Conservation (phyloP, 2,329 filamentous ascomycete genomes). For the Diaporthe batatas region DNA sequence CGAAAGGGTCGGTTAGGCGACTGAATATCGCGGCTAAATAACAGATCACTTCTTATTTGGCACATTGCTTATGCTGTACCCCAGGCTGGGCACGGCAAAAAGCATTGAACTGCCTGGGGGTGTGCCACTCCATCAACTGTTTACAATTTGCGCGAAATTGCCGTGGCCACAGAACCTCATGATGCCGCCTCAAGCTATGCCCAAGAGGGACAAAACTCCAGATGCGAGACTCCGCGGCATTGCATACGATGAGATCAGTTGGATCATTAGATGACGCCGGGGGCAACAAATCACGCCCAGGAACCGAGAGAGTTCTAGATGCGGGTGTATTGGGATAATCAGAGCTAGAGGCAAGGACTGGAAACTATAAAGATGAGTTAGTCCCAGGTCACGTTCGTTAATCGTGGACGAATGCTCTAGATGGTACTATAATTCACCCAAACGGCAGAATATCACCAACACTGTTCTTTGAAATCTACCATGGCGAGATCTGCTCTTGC, state of each 20-base stretch:
- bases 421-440: background rate
- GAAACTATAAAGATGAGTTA: background rate
- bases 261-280: background rate
- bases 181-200: background rate
- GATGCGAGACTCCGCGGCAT: constrained; percentile 11
- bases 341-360: background rate
- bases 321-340: background rate
- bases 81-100: constrained; percentile 21
- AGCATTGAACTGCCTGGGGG: background rate
- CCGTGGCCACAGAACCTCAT: background rate
- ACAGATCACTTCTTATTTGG: background rate
- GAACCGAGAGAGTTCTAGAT: background rate
- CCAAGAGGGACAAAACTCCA: background rate
- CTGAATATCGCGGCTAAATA: constrained; percentile 24
- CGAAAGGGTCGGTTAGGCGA: background rate
- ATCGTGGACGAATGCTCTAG: background rate
- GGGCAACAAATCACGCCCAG: background rate
- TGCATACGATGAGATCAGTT: background rate
- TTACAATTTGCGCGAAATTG: constrained; percentile 23
- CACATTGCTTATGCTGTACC: background rate
- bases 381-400: background rate
- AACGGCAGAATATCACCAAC: background rate
- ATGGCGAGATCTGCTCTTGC: constrained; percentile 28
- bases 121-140: constrained; percentile 1
- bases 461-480: background rate